These are phyloP conservation scores for Inonotus hispidus DNA, from an alignment of 1,284 basidiomycete genomes.

Conservation along the genomic window DNA sequence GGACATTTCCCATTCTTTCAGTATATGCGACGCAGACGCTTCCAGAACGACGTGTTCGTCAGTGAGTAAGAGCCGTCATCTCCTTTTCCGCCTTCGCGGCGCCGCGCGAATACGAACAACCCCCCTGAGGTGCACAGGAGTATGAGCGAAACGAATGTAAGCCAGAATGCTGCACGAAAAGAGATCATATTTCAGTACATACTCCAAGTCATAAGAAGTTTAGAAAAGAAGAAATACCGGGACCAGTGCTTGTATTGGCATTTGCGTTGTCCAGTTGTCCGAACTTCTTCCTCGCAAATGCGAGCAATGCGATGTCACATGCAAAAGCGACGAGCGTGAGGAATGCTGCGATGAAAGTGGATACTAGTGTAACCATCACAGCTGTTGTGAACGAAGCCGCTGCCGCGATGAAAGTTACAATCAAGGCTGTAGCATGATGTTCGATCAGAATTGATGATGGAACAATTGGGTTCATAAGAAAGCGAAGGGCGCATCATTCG, in stretches of 20 bases:
- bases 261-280: conserved; percentile 37
- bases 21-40: conserved; percentile 9
- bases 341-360: conserved; percentile 62
- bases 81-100: conserved; percentile 42
- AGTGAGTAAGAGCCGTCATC: conserved; percentile 31
- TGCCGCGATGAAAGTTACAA: conserved; percentile 57
- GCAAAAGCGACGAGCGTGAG: conserved; percentile 65
- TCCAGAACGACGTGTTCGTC: conserved; percentile 15
- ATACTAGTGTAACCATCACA: conserved; percentile 49
- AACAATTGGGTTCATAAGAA: not conserved
- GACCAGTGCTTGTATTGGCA: conserved; percentile 45
- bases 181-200: not conserved
- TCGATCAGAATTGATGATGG: too few species aligned
- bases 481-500: not conserved
- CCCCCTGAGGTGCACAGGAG: conserved; percentile 57
- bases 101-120: conserved; percentile 64
- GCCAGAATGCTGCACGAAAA: conserved; percentile 60
- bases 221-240: conserved; percentile 38
- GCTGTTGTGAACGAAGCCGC: conserved; percentile 57
- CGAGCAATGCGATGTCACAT: conserved; percentile 69
- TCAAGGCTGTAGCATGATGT: conserved; percentile 56
- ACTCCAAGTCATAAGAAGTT: not conserved
- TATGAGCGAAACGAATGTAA: conserved; percentile 61
- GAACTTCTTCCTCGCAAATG: conserved; percentile 51
- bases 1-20: too few species aligned